Base-by-base conservation (phyloP, 2,329 filamentous ascomycete species). In the Cadophora luteo-olivacea region DNA sequence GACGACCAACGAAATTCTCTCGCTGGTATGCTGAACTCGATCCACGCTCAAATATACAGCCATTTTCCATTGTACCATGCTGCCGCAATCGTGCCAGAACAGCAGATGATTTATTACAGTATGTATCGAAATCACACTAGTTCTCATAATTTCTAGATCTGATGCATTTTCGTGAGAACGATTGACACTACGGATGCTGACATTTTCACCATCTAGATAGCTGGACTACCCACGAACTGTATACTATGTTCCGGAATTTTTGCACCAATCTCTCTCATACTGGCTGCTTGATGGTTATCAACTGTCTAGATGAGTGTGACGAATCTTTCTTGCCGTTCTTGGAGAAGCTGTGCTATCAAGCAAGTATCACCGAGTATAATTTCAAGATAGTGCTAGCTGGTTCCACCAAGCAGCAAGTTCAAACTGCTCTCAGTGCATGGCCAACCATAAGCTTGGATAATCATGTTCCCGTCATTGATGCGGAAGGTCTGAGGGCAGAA, bases 301-400 rank as follows among this genome's bases (percentile, higher is more conserved):
- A 61, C 38, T 54, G 65, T 29, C 36, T 70, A 16, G 69, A 69
- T 29, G 11, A 62, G 29, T 70, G 64, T 45, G 66, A 67, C 22
- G 64, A 67, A 22, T 65, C 69, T 4, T 29, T 51, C 7, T 19
- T 16, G 1, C 41, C 22, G 22, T 67, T 70, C 19, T 58, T 69
- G 36, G 25, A 49, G 45, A 58, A 58, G 16, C 14, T 68, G 16
- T 62, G 25, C 32, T n/a, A 51, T 32, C 48, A 65, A 1, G 49
- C 52, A 3, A 60, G n/a, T 22, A 29, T n/a, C 12, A 68, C 65
- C 4, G 65, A 69, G 29, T 32, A 61, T 5, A 54, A 19, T 0
- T 65, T 61, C 62, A 69, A 67, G 41, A 41, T 69, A 6, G 36
- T 63, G 8, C 38, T 67, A 22, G 45, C n/a, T 24, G 62, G 68